Base-by-base conservation (phyloP, 768 basidiomycete species). In the Termitomyces sp. region DNA sequence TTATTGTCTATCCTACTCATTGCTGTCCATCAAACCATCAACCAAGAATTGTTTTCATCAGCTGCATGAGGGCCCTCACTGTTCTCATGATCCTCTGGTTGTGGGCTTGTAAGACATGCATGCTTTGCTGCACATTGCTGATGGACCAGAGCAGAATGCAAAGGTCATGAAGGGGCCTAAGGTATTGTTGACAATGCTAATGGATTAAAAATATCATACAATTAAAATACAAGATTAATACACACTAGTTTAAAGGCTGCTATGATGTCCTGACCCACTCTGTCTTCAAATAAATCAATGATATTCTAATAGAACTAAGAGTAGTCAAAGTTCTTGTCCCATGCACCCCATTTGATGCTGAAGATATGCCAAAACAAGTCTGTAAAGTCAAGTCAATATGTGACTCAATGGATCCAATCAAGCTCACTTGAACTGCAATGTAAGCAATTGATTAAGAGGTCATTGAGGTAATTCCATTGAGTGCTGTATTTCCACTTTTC, bases 401-500 rank as follows among this genome's bases (percentile, higher is more conserved):
- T n/a, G n/a, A n/a, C n/a, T n/a, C n/a, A n/a, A n/a, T n/a, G n/a
- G n/a, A n/a, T n/a, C n/a, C n/a, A n/a, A n/a, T n/a, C n/a, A n/a
- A n/a, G n/a, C n/a, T 22, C 50, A 64, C 62, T 59, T 66, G 64
- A 11, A 60, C 50, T 10, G 58, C 62, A 4, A 58, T 30, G 46
- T 66, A 66, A 8, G 62, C 60, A 42, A 67, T 56, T 3, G 54
- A 35, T 5, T 46, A 52, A 14, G 59, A 48, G 19, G 48, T 64
- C 24, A 64, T 56, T 15, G 32, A 15, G 6, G 43, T 53, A 6
- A 63, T 32, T 10, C 58, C 46, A 3, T 51, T 37, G 14, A 61
- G 30, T 1, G 61, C 56, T 17, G 64, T 62, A 52, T 60, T 63
- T 2, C 64, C 62, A 6, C 45, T 28, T 14, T 50, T 51, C 15